Evolutionary conservation across 495 filamentous ascomycete species (phyloP), one percentile per base, ranked within the genome.

Genomic region (Barbatosphaeria neglecta): DNA sequence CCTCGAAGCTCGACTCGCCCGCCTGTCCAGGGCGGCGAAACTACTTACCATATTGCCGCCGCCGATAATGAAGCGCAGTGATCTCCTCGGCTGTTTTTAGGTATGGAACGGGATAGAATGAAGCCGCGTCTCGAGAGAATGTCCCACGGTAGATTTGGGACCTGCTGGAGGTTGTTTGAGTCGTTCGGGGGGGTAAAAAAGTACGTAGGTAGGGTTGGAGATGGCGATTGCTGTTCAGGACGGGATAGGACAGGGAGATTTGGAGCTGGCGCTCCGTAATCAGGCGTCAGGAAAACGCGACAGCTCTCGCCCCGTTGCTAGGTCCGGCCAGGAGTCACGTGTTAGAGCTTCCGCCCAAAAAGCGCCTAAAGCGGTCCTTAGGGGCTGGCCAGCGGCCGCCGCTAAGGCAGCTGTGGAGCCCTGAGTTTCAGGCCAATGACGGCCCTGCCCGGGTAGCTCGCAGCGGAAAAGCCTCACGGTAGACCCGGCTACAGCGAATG

Each of bases 211-310:
- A 24, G 35, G 22, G 27, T 10, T 8, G 15, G 27, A 31, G 27
- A 31, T 31, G 31, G 31, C 31, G 13, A 35, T n/a, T n/a, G n/a
- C n/a, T n/a, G n/a, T n/a, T n/a, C n/a, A n/a, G n/a, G n/a, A n/a
- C n/a, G n/a, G n/a, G n/a, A n/a, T n/a, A n/a, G n/a, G n/a, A n/a
- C n/a, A n/a, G 2, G 38, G 22, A 40, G 39, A 41, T 41, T 41
- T 44, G 19, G 33, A n/a, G 42, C 31, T 20, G 38, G 22, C 22
- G 41, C 19, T 22, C 17, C 9, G 44, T 40, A 20, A 49, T 53
- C 51, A 57, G 54, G 54, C 54, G 54, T 39, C 54, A 57, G 53
- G 28, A 43, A 41, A 47, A 56, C 53, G 48, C 53, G 53, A 56
- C 53, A 45, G 20, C 47, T 44, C 47, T 22, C 20, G 5, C 4